phyloP scores from a whole-genome alignment of 495 filamentous ascomycete species.

The Xylaria venustula region DNA sequence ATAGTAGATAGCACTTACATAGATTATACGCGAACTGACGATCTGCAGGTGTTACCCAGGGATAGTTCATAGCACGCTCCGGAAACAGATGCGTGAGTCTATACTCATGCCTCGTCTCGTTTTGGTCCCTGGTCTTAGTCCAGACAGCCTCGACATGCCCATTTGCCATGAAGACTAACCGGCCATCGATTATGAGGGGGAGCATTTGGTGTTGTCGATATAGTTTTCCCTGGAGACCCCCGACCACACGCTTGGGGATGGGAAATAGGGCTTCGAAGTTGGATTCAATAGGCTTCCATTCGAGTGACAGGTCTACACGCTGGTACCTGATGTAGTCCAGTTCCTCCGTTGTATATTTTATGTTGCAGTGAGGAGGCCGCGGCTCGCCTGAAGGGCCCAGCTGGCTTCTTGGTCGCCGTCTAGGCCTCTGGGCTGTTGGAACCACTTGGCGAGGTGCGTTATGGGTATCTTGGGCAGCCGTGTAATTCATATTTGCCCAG shows the following conservation, averaged over 20 bases:
- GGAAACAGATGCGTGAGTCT: slow-evolving; percentile 37
- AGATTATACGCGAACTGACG: slow-evolving; percentile 24
- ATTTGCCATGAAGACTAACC: slow-evolving; percentile 24
- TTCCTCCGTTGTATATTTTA: slow-evolving; percentile 33
- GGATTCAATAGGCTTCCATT: slow-evolving; percentile 30
- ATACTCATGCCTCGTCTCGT: slow-evolving; percentile 21
- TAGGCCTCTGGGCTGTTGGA: neutral
- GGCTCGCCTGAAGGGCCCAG: no score
- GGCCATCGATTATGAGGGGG: slow-evolving; percentile 20
- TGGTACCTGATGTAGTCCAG: slow-evolving; percentile 36
- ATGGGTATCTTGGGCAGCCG: slow-evolving; percentile 6
- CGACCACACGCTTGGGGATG: slow-evolving; percentile 20
- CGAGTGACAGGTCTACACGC: slow-evolving; percentile 30
- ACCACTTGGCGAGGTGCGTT: slow-evolving; percentile 1
- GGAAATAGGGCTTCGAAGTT: slow-evolving; percentile 32
- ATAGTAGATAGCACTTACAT: slow-evolving; percentile 29
- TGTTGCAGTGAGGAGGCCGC: slow-evolving; percentile 26
- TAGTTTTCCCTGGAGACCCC: slow-evolving; percentile 36
- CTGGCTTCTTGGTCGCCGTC: neutral
- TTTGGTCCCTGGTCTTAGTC: slow-evolving; percentile 14
- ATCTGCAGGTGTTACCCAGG: slow-evolving; percentile 34
- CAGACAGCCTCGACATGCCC: slow-evolving; percentile 16
- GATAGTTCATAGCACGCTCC: slow-evolving; percentile 38
- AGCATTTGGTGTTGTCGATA: slow-evolving; percentile 38
- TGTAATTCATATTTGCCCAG: neutral